Evolutionary conservation across 306 rosid species (phyloP).

Genomic region (Neltuma alba): DNA sequence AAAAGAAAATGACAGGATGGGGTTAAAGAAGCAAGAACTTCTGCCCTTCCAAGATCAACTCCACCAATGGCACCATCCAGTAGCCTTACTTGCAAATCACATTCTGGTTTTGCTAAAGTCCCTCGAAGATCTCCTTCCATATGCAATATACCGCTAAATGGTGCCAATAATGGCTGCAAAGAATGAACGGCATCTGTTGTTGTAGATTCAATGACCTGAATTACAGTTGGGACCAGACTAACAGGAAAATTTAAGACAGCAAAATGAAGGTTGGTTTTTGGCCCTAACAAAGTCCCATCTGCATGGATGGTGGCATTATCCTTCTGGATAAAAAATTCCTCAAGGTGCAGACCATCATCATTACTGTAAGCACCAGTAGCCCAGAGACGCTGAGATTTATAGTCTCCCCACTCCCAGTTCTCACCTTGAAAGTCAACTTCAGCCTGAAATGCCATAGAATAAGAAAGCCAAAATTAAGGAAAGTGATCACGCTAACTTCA

Average conservation of each 20-base stretch:
- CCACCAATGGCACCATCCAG: conserved; percentile 93
- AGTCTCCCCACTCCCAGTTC: conserved; percentile 97
- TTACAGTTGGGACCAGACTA: conserved; percentile 80
- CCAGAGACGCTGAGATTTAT: conserved; percentile 78
- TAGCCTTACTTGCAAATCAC: conserved; percentile 96
- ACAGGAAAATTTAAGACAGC: conserved; percentile 91
- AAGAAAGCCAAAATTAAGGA: conserved; percentile 38
- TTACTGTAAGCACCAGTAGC: conserved; percentile 89
- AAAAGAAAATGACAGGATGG: conserved; percentile 82
- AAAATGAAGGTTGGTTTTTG: conserved; percentile 86
- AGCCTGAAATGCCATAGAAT: conserved; percentile 61
- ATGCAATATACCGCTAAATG: conserved; percentile 85
- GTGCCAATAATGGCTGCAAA: conserved; percentile 69
- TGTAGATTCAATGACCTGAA: conserved; percentile 83
- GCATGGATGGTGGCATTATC: conserved; percentile 96
- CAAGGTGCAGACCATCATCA: conserved; percentile 75
- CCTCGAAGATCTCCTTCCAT: conserved; percentile 99
- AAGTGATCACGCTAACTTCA: conserved; percentile 36
- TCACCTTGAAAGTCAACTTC: conserved; percentile 93
- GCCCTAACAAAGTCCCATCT: conserved; percentile 92
- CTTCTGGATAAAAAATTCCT: conserved; percentile 74
- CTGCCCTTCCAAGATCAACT: conserved; percentile 87
- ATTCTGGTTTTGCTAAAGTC: conserved; percentile 86
- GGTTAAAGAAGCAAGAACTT: conserved; percentile 91
- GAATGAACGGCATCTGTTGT: conserved; percentile 73